Conservation (phyloP, 2,329 filamentous ascomycete genomes). For the Microcyclosporella mali region DNA sequence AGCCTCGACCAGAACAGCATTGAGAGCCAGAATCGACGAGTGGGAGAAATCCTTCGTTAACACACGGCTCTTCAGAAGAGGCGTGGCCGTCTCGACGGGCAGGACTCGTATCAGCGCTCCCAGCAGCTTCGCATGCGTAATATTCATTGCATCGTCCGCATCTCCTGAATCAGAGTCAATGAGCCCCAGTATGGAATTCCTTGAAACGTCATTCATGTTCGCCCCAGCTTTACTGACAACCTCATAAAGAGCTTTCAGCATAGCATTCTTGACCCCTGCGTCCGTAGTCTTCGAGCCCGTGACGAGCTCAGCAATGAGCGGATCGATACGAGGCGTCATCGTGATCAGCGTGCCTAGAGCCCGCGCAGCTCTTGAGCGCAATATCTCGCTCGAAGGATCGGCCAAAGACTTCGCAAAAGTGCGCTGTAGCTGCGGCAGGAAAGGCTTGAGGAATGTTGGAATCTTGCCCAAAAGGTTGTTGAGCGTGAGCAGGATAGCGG, state of each 20-base stretch:
- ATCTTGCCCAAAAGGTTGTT: conserved; percentile 97
- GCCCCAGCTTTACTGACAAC: conserved; percentile 89
- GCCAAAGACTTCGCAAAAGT: conserved; percentile 96
- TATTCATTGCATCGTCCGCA: conserved; percentile 64
- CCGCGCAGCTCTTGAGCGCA: conserved; percentile 84
- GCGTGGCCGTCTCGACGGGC: conserved; percentile 60
- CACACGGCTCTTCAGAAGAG: conserved; percentile 65
- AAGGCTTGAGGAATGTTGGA: conserved; percentile 88
- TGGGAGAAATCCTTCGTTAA: conserved; percentile 68
- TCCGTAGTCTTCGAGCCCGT: conserved; percentile 92
- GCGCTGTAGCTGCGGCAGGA: conserved; percentile 90
- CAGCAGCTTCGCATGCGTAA: conserved; percentile 84
- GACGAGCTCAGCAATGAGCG: conserved; percentile 84
- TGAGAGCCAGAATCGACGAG: conserved; percentile 77
- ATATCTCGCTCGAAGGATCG: conserved; percentile 81
- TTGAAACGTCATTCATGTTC: conserved; percentile 90
- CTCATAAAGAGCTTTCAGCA: conserved; percentile 94
- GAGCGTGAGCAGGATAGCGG: conserved; percentile 85
- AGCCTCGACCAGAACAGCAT: conserved; percentile 79
- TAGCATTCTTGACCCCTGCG: conserved; percentile 80
- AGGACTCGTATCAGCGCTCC: conserved; percentile 86
- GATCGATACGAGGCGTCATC: conserved; percentile 89
- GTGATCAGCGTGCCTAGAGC: conserved; percentile 93
- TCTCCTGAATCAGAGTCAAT: conserved; percentile 82
- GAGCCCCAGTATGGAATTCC: conserved; percentile 74